A percentile compares a stretch with the other conserved stretches of the same genome.
Conservation (phyloP, 2,329 filamentous ascomycete genomes). For the Chaetomium sp. region DNA sequence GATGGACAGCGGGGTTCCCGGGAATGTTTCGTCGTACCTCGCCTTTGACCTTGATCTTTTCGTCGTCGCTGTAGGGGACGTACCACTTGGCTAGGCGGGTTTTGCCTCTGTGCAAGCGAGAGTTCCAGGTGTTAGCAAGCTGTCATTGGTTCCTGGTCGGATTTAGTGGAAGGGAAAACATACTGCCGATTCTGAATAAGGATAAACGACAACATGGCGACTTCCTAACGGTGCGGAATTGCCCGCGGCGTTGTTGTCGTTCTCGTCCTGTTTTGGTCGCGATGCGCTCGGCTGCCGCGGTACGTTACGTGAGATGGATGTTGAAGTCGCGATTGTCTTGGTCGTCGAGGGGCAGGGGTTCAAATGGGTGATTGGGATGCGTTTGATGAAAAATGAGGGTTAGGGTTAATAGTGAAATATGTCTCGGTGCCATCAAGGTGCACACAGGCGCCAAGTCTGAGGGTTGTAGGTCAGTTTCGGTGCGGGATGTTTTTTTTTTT, state of each 20-base stretch:
- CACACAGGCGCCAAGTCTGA: background rate
- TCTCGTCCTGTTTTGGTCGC: conserved; percentile 6
- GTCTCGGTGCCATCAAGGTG: background rate
- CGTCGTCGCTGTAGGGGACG: conserved; percentile 94
- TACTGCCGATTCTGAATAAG: conserved; percentile 87
- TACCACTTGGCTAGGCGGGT: conserved; percentile 99
- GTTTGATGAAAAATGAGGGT: background rate
- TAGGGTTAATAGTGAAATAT: conserved; percentile 1
- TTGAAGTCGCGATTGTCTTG: background rate
- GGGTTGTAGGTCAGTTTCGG: no score
- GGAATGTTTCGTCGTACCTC: conserved; percentile 53
- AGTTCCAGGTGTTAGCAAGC: background rate
- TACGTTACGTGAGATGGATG: background rate
- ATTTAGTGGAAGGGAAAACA: conserved; percentile 13
- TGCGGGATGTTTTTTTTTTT: no score
- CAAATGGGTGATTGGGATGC: background rate
- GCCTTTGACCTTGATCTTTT: conserved; percentile 98
- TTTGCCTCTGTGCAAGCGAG: conserved; percentile 64
- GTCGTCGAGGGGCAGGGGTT: background rate
- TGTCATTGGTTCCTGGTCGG: background rate
- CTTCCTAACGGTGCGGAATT: conserved; percentile 1
- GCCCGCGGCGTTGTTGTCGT: background rate
- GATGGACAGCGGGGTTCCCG: background rate
- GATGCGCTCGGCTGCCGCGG: background rate
- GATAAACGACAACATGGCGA: conserved; percentile 70